Evolutionary conservation across 306 rosid genomes (phyloP), one percentile per base, ranked within the genome.

Genomic region (Inga oerstediana): DNA sequence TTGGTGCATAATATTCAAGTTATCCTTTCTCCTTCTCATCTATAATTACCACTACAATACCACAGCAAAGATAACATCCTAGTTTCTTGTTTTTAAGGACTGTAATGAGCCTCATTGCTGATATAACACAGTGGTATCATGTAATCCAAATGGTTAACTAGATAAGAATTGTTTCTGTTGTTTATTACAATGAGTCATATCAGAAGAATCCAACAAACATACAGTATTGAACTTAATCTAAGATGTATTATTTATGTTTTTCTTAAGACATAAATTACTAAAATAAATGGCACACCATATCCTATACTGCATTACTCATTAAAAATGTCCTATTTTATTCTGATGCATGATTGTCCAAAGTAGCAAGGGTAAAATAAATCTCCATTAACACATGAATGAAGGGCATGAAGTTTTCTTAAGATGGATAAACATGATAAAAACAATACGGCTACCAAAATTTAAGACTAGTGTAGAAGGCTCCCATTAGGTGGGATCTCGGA

Each of bases 131-230:
- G 2, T 8, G 24, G 3, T 8, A 56, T 19, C 0, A 2, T 56
- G 27, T 27, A 56, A 56, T 17, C 11, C 27, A 20, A 56, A 3
- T 20, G 20, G 10, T 56, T 3, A 7, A 52, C 7, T 27, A 56
- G 10, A 20, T 20, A n/a, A 56, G 27, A 3, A 7, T 20, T 56
- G 62, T 56, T 56, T 7, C 7, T 56, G 11, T 7, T 20, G 27
- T 56, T 56, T 56, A 56, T 19, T 56, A 27, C 11, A 56, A 6
- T 11, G 22, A 77, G 48, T 15, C 66, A 67, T 12, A 70, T 49
- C 13, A 65, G 68, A 83, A 73, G 62, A 72, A 80, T 65, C 64
- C 74, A 16, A 58, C 17, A 58, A 56, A 19, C 30, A 24, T 65
- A 35, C 58, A 27, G 7, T 19, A 70, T 44, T 61, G 48, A 19